phyloP scores from a whole-genome alignment of 2,329 filamentous ascomycete genomes.

The Sordariomycetes sp. region DNA sequence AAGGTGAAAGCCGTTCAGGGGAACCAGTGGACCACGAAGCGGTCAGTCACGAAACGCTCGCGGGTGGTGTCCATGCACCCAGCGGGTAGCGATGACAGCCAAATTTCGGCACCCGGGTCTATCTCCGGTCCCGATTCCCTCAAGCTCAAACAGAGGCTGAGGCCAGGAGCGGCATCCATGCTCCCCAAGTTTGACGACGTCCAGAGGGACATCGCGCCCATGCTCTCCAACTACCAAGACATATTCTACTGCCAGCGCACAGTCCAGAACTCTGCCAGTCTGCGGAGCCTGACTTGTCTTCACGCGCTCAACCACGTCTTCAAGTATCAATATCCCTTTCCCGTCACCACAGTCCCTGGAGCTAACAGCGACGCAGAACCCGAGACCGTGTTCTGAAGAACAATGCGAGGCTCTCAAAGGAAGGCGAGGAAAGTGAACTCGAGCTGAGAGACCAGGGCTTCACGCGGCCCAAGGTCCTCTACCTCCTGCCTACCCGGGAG shows the following conservation, averaged over 20 bases:
- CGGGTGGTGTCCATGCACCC: conserved; percentile 35
- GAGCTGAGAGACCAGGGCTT: conserved; percentile 90
- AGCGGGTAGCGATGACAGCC: conserved; percentile 18
- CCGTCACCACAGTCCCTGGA: background rate
- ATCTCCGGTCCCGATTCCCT: conserved; percentile 29
- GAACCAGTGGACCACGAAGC: conserved; percentile 36
- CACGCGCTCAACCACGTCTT: conserved; percentile 87
- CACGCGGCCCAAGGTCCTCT: conserved; percentile 83
- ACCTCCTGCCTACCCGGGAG: conserved; percentile 79
- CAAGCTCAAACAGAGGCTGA: conserved; percentile 60
- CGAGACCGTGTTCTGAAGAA: conserved; percentile 88
- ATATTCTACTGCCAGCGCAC: conserved; percentile 64
- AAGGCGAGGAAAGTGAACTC: conserved; percentile 47
- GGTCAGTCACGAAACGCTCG: conserved; percentile 29
- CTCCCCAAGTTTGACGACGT: conserved; percentile 43
- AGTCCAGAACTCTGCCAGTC: conserved; percentile 48
- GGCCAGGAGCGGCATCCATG: conserved; percentile 36
- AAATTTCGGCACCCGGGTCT: conserved; percentile 18
- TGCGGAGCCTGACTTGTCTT: conserved; percentile 63
- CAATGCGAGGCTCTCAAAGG: conserved; percentile 63
- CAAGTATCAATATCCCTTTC: conserved; percentile 39
- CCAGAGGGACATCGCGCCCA: conserved; percentile 53
- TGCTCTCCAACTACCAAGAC: conserved; percentile 75
- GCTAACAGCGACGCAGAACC: conserved; percentile 34
- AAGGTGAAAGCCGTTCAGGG: conserved; percentile 36